Conservation (phyloP, 495 filamentous ascomycete genomes). For the Penicillium diatomitis region DNA sequence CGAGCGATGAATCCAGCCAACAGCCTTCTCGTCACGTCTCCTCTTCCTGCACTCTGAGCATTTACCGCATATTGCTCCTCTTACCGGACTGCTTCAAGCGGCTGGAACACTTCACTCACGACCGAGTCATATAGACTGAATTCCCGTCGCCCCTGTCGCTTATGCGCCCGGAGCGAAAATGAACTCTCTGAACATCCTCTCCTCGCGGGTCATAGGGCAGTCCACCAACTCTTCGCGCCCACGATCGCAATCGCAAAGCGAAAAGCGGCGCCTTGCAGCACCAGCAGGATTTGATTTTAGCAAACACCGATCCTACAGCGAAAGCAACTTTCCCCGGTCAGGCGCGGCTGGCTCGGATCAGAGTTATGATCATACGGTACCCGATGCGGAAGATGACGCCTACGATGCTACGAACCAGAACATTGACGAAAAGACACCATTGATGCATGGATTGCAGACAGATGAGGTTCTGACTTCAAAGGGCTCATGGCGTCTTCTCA, state of each 20-base stretch:
- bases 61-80: slow-evolving; percentile 1
- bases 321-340: slow-evolving; percentile 26
- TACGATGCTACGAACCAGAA: slow-evolving; percentile 22
- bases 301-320: slow-evolving; percentile 41
- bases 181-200: slow-evolving; percentile 97
- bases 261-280: slow-evolving; percentile 37
- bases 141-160: slow-evolving; percentile 33
- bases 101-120: slow-evolving; percentile 21
- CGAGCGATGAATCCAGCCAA: slow-evolving; percentile 8
- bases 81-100: slow-evolving; percentile 11
- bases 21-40: slow-evolving; percentile 10
- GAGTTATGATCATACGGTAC: slow-evolving; percentile 22
- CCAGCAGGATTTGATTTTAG: slow-evolving; percentile 37
- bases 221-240: slow-evolving; percentile 44
- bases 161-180: slow-evolving; percentile 63
- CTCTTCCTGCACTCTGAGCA: slow-evolving; percentile 8
- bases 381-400: slow-evolving; percentile 20
- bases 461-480: slow-evolving; percentile 51
- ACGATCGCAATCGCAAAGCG: slow-evolving; percentile 57
- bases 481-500: slow-evolving; percentile 32
- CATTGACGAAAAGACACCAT: slow-evolving; percentile 59
- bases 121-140: slow-evolving; percentile 16
- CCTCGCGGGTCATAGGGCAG: slow-evolving; percentile 69
- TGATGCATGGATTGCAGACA: slow-evolving; percentile 35
- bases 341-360: slow-evolving; percentile 21